Percentiles rank a stretch among this genome's conserved stretches.
Evolutionary conservation across 208 protist species (phyloP).

Genomic region (Trypanosoma melophagium): DNA sequence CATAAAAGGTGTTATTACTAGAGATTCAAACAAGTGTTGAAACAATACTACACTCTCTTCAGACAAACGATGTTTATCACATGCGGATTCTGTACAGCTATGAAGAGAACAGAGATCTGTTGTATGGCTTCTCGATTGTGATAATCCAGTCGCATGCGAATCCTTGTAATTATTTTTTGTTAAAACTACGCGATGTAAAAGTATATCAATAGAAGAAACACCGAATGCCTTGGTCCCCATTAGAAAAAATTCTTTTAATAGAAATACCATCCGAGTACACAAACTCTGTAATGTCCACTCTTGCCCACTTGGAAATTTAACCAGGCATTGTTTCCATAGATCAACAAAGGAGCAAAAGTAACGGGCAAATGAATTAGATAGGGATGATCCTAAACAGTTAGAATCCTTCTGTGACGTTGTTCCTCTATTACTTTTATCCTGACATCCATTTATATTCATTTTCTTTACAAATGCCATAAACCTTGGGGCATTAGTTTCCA

Average conservation of each 20-base stretch:
- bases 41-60: conserved; percentile 12
- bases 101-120: conserved; percentile 25
- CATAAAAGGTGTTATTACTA: conserved; percentile 26
- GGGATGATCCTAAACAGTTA: too few relatives aligned
- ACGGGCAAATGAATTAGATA: conserved; percentile 8
- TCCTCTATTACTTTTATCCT: background rate
- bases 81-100: background rate
- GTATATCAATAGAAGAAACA: conserved; percentile 23
- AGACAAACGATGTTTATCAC: conserved; percentile 1
- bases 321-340: conserved; percentile 21
- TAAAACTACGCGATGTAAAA: conserved; percentile 14
- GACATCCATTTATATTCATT: background rate
- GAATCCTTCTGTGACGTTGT: background rate
- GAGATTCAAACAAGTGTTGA: conserved; percentile 24
- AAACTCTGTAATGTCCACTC: conserved; percentile 8
- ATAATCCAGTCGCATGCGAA: background rate
- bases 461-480: background rate
- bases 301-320: background rate
- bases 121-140: background rate
- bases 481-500: background rate
- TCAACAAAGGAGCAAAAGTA: conserved; percentile 15
- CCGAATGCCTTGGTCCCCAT: conserved; percentile 11
- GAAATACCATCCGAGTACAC: conserved; percentile 9
- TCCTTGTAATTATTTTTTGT: background rate
- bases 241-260: conserved; percentile 27